Conservation (phyloP, 108 stramenopile genomes). For the Fragilaria crotonensis region DNA sequence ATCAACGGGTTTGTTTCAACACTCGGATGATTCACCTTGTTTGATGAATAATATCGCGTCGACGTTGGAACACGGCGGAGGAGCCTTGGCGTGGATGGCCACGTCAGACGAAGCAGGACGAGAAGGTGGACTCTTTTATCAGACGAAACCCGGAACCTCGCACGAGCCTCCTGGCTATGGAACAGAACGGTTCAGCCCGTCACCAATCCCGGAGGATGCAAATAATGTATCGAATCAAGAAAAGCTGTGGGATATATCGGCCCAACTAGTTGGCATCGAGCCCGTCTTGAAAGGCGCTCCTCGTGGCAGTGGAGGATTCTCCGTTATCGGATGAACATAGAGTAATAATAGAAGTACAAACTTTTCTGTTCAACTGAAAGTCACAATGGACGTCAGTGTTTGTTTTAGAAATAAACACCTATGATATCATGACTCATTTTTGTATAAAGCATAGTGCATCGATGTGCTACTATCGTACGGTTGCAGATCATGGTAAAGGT, state of each 20-base stretch:
- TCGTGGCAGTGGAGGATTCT: no score
- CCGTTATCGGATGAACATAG: no score
- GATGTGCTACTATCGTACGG: no score
- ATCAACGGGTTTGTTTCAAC: conserved; percentile 23
- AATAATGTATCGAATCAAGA: not conserved
- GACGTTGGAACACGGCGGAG: conserved; percentile 10
- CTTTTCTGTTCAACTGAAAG: no score
- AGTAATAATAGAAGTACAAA: no score
- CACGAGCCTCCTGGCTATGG: not conserved
- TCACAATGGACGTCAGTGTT: no score
- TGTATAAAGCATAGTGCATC: no score
- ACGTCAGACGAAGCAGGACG: conserved; percentile 6
- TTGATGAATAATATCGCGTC: not conserved
- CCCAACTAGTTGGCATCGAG: not conserved
- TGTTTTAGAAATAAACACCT: no score
- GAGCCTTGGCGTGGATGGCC: conserved; percentile 16
- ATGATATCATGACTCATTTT: no score
- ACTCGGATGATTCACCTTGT: conserved; percentile 18
- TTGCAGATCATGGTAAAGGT: no score
- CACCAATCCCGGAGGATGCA: not conserved
- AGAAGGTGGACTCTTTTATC: conserved; percentile 9
- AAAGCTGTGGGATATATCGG: not conserved
- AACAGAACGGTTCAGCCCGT: not conserved
- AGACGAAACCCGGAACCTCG: conserved; percentile 11
- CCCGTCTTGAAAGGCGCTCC: no score